phyloP scores from a whole-genome alignment of 768 basidiomycete species.

The Polyporus arcularius region DNA sequence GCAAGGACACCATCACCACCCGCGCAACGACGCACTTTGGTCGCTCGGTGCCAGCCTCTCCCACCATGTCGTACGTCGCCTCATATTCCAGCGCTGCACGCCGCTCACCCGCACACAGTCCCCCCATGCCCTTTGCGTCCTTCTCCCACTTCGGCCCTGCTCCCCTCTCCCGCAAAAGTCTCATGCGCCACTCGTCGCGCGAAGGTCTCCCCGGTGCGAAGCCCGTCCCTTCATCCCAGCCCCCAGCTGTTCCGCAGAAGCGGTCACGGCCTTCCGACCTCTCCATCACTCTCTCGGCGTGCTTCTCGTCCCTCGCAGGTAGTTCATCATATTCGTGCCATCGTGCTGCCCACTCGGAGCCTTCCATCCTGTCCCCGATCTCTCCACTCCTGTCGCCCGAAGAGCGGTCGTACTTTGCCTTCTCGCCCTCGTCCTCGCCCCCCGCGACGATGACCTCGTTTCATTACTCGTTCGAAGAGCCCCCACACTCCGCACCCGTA shows the following conservation, averaged over 20 bases:
- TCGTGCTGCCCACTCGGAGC: slow-evolving; percentile 27
- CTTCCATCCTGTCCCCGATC: slow-evolving; percentile 23
- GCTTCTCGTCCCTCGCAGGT: slow-evolving; percentile 11
- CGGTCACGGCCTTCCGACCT: slow-evolving; percentile 27
- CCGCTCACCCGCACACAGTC: not conserved
- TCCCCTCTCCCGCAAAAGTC: slow-evolving; percentile 1
- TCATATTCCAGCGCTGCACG: not conserved
- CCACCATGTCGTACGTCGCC: slow-evolving; percentile 14
- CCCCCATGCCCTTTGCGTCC: slow-evolving; percentile 9
- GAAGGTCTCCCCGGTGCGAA: slow-evolving; percentile 61
- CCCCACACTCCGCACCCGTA: slow-evolving; percentile 9
- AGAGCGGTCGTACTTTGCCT: slow-evolving; percentile 25
- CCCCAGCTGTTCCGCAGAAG: slow-evolving; percentile 35
- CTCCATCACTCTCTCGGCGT: slow-evolving; percentile 25
- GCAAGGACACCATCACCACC: slow-evolving; percentile 33
- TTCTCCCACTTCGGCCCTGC: slow-evolving; percentile 17
- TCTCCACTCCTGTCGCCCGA: slow-evolving; percentile 22
- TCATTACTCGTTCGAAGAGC: slow-evolving; percentile 4
- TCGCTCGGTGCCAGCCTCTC: slow-evolving; percentile 21
- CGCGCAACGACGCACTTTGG: slow-evolving; percentile 17
- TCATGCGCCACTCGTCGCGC: slow-evolving; percentile 37
- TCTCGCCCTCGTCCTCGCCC: slow-evolving; percentile 20
- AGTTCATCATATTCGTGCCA: slow-evolving; percentile 11
- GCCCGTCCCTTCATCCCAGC: slow-evolving; percentile 54
- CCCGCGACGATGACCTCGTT: slow-evolving; percentile 13